Evolutionary conservation across 1,284 basidiomycete species (phyloP).

Genomic region (Papiliotrema fonsecae): DNA sequence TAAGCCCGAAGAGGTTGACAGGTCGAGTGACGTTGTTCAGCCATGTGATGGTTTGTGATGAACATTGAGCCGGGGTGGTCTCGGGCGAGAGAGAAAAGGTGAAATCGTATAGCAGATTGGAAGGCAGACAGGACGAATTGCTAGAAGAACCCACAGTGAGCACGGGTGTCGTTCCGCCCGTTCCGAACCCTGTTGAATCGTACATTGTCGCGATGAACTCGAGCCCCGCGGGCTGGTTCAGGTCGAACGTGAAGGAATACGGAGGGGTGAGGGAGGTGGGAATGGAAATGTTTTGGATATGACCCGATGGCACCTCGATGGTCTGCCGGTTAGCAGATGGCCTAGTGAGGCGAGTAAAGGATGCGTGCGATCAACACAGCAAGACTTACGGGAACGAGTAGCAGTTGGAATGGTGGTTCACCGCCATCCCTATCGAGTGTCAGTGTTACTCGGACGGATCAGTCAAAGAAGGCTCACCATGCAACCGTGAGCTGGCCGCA

Average conservation of each 20-base stretch:
- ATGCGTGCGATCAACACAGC: no score
- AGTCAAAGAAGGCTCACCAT: conserved; percentile 26
- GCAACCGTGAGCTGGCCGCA: conserved; percentile 35
- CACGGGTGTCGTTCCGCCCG: conserved; percentile 33
- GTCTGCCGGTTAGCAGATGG: conserved; percentile 16
- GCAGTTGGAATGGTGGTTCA: conserved; percentile 28
- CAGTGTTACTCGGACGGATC: neutral
- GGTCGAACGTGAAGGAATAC: conserved; percentile 23
- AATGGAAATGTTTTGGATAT: conserved; percentile 37
- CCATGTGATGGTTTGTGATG: conserved; percentile 29
- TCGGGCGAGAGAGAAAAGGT: conserved; percentile 30
- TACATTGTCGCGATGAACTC: conserved; percentile 36
- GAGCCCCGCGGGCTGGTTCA: conserved; percentile 31
- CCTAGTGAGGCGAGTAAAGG: no score
- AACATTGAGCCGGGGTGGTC: conserved; percentile 28
- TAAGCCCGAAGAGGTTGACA: conserved; percentile 31
- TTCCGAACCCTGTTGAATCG: conserved; percentile 36
- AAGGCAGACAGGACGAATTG: conserved; percentile 26
- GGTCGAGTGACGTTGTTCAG: conserved; percentile 28
- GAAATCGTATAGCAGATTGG: conserved; percentile 28
- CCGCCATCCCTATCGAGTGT: conserved; percentile 32
- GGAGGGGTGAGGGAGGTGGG: conserved; percentile 17
- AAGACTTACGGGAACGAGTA: conserved; percentile 37
- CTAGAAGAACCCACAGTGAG: conserved; percentile 36
- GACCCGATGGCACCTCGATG: conserved; percentile 15